Conservation (phyloP, 805 yeast genomes). For the Scheffersomyces ergatensis region DNA sequence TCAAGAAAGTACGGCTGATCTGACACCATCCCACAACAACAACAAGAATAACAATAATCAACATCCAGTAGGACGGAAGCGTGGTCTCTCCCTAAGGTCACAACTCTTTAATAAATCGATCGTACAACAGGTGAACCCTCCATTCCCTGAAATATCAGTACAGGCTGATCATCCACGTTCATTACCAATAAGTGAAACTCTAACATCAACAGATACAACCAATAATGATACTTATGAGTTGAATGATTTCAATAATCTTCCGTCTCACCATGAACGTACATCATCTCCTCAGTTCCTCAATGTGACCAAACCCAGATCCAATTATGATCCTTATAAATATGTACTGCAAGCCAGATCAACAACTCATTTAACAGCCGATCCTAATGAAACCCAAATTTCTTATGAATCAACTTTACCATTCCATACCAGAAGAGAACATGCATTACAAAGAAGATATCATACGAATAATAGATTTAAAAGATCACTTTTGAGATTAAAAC, state of each 20-base stretch:
- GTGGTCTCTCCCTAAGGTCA: conserved; percentile 67
- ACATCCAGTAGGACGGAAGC: conserved; percentile 39
- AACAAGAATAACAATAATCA: no score
- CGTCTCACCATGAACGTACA: background rate
- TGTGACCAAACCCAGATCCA: background rate
- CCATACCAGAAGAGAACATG: conserved; percentile 12
- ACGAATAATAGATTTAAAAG: conserved; percentile 11
- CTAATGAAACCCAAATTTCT: conserved; percentile 8
- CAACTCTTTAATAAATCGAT: conserved; percentile 55
- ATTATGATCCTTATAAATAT: background rate
- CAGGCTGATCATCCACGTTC: background rate
- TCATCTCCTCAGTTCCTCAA: background rate
- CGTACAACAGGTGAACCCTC: background rate
- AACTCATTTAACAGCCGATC: conserved; percentile 16
- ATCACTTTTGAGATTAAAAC: conserved; percentile 17
- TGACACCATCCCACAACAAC: no score
- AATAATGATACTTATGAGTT: background rate
- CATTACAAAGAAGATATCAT: conserved; percentile 9
- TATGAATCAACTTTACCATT: conserved; percentile 16
- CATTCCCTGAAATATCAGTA: background rate
- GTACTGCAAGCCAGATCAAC: conserved; percentile 12
- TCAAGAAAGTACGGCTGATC: no score
- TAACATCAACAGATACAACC: no score
- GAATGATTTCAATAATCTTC: background rate
- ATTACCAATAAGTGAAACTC: background rate